Conservation (phyloP, 2,329 filamentous ascomycete genomes). For the Sclerotinia nivalis region DNA sequence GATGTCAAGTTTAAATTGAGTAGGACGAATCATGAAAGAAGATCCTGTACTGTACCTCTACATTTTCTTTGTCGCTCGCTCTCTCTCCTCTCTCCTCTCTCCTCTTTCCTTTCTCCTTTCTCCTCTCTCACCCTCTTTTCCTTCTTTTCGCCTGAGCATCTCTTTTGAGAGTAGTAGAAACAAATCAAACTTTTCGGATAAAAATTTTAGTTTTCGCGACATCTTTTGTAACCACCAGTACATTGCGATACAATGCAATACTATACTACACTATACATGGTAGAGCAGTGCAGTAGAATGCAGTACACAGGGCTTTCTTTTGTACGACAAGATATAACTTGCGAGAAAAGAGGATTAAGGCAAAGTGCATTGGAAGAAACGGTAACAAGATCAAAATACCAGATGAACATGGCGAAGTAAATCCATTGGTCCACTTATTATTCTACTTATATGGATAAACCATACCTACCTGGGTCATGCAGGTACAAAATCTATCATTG, state of each 20-base stretch:
- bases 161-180: background rate
- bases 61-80: constrained; percentile 18
- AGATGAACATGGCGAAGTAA: constrained; percentile 16
- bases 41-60: constrained; percentile 5
- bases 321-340: background rate
- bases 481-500: background rate
- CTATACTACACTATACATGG: background rate
- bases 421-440: background rate
- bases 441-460: background rate
- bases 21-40: constrained; percentile 8
- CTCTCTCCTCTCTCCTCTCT: background rate
- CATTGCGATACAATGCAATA: background rate
- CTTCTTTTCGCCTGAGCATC: background rate
- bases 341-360: constrained; percentile 2
- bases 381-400: constrained; percentile 3
- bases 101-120: background rate
- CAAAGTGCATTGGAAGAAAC: constrained; percentile 12
- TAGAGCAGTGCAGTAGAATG: background rate
- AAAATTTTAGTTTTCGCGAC: constrained; percentile 3
- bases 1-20: constrained; percentile 21
- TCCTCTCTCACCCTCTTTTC: background rate
- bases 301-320: background rate
- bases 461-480: background rate
- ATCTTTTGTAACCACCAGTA: background rate
- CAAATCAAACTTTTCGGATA: constrained; percentile 4